Evolutionary conservation across 176 grass and related monocot genomes (phyloP), one percentile per base, ranked within the genome.

Genomic region (Avena eriantha): DNA sequence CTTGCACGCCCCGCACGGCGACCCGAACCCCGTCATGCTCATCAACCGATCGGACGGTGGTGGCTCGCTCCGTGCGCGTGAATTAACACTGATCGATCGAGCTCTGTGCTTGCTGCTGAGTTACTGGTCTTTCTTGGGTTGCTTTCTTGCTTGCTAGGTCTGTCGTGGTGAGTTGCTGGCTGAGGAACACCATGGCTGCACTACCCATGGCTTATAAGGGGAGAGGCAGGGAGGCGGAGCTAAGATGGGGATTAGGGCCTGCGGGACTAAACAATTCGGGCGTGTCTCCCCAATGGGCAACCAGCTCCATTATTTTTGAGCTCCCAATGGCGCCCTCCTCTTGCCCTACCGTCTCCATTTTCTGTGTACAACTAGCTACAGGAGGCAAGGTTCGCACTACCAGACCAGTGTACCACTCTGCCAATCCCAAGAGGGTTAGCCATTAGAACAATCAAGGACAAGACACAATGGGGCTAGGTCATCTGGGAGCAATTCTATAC

Each of bases 1-100:
- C 90, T 95, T 98, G 93, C 96, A 98, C 80, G 96, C 96, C 7
- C 96, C 96, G 84, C 96, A 98, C 34, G 96, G 96, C 61, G 96
- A 98, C 1, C 96, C 96, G 4, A 98, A 91, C 24, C 96, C 96
- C 39, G 93, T 91, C 96, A 98, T 98, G 47, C 65, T 43, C 22
- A 54, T 43, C 14, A 54, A 47, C 15, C 35, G 41, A 7, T 29
- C 29, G 33, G 63, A 34, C 5, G 10, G 22, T 5, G 11, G 46
- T 31, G 13, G 23, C 29, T 79, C 10, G 75, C 65, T 16, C 13
- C 49, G 49, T 51, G 15, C 49, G 49, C 15, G 49, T 29, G 29
- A 29, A 29, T 29, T 29, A 51, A 51, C 49, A 4, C 49, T 51
- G 49, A 14, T 33, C 43, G 63, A 8, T 69, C 24, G 63, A 66